Conservation (phyloP, 2,329 filamentous ascomycete genomes). For the Phyllosticta capitalensis region DNA sequence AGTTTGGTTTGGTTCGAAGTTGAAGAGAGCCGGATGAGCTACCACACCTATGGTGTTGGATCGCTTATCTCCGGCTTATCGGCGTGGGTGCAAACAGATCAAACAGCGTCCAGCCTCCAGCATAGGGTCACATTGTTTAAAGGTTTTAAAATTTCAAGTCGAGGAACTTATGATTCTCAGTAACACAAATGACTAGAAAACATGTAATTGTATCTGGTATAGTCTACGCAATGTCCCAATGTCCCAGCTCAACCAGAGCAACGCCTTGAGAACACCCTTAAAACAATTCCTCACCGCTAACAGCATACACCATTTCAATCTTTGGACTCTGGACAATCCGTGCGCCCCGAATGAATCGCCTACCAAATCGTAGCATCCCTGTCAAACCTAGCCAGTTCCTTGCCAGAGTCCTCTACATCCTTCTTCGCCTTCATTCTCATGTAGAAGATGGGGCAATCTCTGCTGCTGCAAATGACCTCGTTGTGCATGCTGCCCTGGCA, state of each 20-base stretch:
- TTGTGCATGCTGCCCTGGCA: slow-evolving; percentile 98
- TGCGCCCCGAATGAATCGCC: not conserved
- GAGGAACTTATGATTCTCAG: no score
- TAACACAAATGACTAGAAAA: not conserved
- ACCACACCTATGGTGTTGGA: slow-evolving; percentile 3
- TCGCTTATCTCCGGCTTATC: slow-evolving; percentile 4
- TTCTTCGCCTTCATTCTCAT: slow-evolving; percentile 99
- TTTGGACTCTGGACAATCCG: not conserved
- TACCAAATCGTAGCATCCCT: slow-evolving; percentile 65
- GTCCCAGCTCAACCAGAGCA: not conserved
- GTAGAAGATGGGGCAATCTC: slow-evolving; percentile 98
- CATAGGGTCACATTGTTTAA: no score
- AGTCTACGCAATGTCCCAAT: not conserved
- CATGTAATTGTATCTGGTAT: not conserved
- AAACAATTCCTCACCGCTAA: not conserved
- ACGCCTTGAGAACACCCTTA: not conserved
- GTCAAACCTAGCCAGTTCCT: slow-evolving; percentile 84
- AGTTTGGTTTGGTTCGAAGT: not conserved
- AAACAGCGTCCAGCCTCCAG: not conserved
- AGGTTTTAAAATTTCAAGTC: no score
- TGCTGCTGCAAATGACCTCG: slow-evolving; percentile 92
- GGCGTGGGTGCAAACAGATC: slow-evolving; percentile 3
- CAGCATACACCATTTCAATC: not conserved
- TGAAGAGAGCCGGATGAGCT: not conserved
- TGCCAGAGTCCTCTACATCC: slow-evolving; percentile 89